phyloP scores from a whole-genome alignment of 305 asterid species.

The Withania somnifera region DNA sequence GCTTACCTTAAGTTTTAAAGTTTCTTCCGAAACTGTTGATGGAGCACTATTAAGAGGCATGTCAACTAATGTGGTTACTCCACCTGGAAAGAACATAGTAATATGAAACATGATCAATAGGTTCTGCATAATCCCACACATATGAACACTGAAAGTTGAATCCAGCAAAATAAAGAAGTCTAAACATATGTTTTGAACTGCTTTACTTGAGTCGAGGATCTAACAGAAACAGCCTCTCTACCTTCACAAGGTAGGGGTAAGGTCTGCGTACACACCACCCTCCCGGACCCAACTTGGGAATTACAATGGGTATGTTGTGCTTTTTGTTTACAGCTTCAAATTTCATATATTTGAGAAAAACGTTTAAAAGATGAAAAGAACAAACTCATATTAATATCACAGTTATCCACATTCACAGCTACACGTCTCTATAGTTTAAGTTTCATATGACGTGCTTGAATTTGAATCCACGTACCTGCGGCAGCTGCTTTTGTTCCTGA shows the following conservation, averaged over 20 bases:
- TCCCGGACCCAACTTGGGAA: no score
- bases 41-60: slow-evolving; percentile 93
- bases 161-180: neutral
- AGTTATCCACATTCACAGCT: neutral
- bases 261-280: no score
- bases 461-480: slow-evolving; percentile 51
- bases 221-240: no score
- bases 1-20: slow-evolving; percentile 72
- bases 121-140: neutral
- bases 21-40: slow-evolving; percentile 78
- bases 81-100: slow-evolving; percentile 43
- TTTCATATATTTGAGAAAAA: neutral
- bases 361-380: neutral
- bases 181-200: no score
- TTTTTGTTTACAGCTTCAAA: no score
- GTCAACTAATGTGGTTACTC: slow-evolving; percentile 84
- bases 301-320: no score
- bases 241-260: no score
- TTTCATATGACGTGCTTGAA: neutral
- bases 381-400: neutral
- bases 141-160: neutral
- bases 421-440: neutral
- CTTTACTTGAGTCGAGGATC: no score
- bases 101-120: neutral
- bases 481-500: slow-evolving; percentile 98